Evolutionary conservation across 164 flowering plant genomes (phyloP), one percentile per base, ranked within the genome.

Genomic region (Hamamelis virginiana): DNA sequence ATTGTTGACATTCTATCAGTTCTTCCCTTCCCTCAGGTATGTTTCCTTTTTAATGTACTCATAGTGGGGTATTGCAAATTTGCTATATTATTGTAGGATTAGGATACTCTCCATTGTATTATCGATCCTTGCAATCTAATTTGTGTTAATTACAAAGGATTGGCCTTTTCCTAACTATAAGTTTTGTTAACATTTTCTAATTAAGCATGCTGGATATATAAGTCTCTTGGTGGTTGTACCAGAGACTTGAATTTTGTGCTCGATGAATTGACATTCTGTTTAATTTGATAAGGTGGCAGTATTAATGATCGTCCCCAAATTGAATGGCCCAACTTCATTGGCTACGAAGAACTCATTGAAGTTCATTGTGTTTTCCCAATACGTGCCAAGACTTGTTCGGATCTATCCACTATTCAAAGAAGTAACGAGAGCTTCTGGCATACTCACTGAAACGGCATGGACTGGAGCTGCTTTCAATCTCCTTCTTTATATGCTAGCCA

Each of bases 21-120:
- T 65, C 93, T 94, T 78, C 98, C 98, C 4, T 75, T 92, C 23
- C 98, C 98, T 27, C 98, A 94, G 98, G 98, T 92, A 80, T 62
- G 27, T 63, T 22, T 8, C 12, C 46, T 65, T 53, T 18, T n/a
- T n/a, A 21, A 27, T 1, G 11, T 59, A 50, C 23, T 47, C 23
- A 9, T n/a, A n/a, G n/a, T 27, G 64, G 0, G 13, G 21, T 41
- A 14, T n/a, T n/a, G n/a, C n/a, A n/a, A n/a, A n/a, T n/a, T n/a
- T n/a, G n/a, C n/a, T 12, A 0, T 44, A 10, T 63, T n/a, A 25
- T n/a, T n/a, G n/a, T n/a, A n/a, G n/a, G n/a, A n/a, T n/a, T n/a
- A n/a, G n/a, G n/a, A n/a, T n/a, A n/a, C n/a, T n/a, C n/a, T n/a
- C n/a, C n/a, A n/a, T n/a, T n/a, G n/a, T n/a, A n/a, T n/a, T 44